Evolutionary conservation across 2,329 filamentous ascomycete genomes (phyloP).

Genomic region (Ascochyta rabiei): DNA sequence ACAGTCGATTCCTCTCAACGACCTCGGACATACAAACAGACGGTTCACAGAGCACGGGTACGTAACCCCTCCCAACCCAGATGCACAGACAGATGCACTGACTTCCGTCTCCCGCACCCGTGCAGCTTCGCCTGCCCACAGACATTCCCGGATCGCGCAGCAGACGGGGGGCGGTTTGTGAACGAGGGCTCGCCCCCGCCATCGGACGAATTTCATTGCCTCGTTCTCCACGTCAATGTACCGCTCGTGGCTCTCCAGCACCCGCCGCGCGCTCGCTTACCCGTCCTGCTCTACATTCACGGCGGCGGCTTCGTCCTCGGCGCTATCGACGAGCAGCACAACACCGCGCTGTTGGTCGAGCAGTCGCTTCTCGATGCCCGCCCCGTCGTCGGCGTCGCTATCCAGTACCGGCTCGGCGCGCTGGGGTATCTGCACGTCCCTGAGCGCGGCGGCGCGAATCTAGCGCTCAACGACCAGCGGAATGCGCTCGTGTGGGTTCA

Average conservation of each 20-base stretch:
- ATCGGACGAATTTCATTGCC: conserved; percentile 22
- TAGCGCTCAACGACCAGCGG: conserved; percentile 38
- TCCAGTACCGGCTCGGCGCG: conserved; percentile 38
- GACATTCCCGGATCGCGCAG: conserved; percentile 4
- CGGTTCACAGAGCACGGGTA: conserved; percentile 31
- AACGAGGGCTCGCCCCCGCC: conserved; percentile 5
- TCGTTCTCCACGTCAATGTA: conserved; percentile 33
- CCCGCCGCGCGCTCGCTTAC: conserved; percentile 39
- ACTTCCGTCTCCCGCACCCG: too few relatives aligned
- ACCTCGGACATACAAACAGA: conserved; percentile 1
- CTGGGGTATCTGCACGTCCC: conserved; percentile 49
- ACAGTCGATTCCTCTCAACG: conserved; percentile 19
- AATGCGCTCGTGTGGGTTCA: conserved; percentile 47
- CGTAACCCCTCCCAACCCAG: not conserved
- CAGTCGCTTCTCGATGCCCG: conserved; percentile 28
- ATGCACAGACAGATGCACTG: too few relatives aligned
- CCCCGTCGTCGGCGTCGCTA: conserved; percentile 22
- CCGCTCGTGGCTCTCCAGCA: conserved; percentile 20
- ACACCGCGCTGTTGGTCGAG: conserved; percentile 28
- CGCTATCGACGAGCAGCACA: conserved; percentile 33
- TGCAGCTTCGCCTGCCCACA: conserved; percentile 30
- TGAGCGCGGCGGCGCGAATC: conserved; percentile 39
- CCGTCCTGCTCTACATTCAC: conserved; percentile 60
- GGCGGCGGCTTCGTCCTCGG: conserved; percentile 57
- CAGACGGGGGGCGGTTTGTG: conserved; percentile 23